These are phyloP conservation scores for cucumber (Cucumis sativus) DNA, from an alignment of 306 rosid genomes.

Conservation along the genomic window DNA sequence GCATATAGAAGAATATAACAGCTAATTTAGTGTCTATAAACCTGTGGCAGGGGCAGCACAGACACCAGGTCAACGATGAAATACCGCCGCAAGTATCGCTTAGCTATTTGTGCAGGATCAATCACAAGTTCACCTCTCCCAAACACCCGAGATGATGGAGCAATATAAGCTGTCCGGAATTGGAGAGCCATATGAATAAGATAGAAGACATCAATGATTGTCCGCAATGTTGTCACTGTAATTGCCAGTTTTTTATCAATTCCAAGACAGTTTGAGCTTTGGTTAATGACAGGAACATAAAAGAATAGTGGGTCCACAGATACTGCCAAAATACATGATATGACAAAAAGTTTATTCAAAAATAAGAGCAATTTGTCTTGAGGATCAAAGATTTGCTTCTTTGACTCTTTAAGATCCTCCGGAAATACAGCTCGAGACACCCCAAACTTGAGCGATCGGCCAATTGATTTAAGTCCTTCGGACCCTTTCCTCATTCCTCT, in stretches of 20 bases:
- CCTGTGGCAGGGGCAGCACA: conserved; percentile 95
- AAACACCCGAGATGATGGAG: conserved; percentile 98
- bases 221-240: conserved; percentile 72
- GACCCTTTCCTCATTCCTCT: conserved; percentile 90
- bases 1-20: conserved; percentile 4
- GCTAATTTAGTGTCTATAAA: conserved; percentile 16
- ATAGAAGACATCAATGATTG: conserved; percentile 71
- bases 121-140: conserved; percentile 99
- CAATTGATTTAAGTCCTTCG: conserved; percentile 85
- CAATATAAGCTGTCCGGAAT: conserved; percentile 90
- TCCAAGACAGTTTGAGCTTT: conserved; percentile 46
- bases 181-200: conserved; percentile 93
- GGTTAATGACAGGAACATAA: conserved; percentile 78
- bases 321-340: conserved; percentile 78
- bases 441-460: conserved; percentile 76
- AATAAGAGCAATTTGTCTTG: conserved; percentile 72
- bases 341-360: conserved; percentile 69
- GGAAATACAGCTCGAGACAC: conserved; percentile 87
- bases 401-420: conserved; percentile 82
- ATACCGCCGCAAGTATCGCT: conserved; percentile 63
- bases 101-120: conserved; percentile 78
- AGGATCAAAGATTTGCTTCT: conserved; percentile 90
- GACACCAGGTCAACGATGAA: conserved; percentile 75
- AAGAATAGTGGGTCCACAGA: conserved; percentile 91
- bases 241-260: conserved; percentile 66